Base-by-base conservation (phyloP, 495 filamentous ascomycete genomes). In the Daldinia vernicosa region DNA sequence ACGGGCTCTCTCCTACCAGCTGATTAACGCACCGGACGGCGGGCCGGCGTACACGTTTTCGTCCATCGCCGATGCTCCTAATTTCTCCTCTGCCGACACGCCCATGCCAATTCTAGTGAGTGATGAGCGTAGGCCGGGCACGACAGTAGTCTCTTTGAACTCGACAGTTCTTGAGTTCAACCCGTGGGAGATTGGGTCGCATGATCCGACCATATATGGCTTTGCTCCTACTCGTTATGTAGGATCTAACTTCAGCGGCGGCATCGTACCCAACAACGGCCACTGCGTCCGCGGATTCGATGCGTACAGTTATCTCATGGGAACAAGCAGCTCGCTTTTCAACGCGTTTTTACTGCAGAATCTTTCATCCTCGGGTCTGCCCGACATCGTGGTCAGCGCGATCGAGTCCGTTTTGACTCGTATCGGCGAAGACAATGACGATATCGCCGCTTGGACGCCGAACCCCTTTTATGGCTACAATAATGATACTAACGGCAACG, bases 321-420 rank as follows among this genome's bases (percentile, higher is more conserved):
- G 95, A 33, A 97, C 94, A 0, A 94, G 91, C n/a, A 93, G 90
- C 19, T 90, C 90, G 9, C 86, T 98, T 33, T 98, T 98, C 89
- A 98, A 98, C 81, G 60, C 74, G 58, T 84, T 90, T 78, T 72
- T 95, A 2, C 84, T 94, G 0, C 75, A 88, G 39, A 82, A 93
- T 67, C 71, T 82, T 65, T 76, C 78, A 27, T 79, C 84, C 65
- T 43, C 84, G 9, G 74, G 77, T 26, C 76, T 94, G 3, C 89
- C 90, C 0, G 63, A 81, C 12, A 62, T 85, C 37, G 75, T 89
- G 33, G 79, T 84, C 67, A 67, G 82, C 14, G 84, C 90, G 19
- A 65, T 93, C 66, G 71, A 58, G 6, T 71, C 79, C n/a, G 70
- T 95, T 53, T 81, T 95, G 6, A 47, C 67, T 2, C 65, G 75